Evolutionary conservation across 1,139 yeast species (phyloP), one percentile per base, ranked within the genome.

Genomic region (Geotrichum aggregatum): DNA sequence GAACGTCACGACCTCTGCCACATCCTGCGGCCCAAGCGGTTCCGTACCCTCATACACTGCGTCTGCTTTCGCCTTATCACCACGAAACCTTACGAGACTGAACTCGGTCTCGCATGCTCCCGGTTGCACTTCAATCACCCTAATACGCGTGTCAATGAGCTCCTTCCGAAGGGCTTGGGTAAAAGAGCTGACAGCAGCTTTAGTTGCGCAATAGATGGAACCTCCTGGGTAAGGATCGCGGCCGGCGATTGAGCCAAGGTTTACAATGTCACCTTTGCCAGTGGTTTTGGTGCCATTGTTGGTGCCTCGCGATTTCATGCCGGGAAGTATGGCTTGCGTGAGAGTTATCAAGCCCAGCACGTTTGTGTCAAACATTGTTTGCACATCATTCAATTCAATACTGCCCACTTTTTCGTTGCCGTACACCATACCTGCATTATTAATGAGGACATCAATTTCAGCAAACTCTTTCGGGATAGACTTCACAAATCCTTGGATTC

Each of bases 101-200:
- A 88, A 88, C 63, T 88, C 96, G n/a, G 96, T 88, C 68, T 87
- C 88, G 22, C 87, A 95, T 44, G 84, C 82, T 63, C 96, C 96
- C 7, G 96, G 96, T 56, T 87, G 91, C 47, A 87, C 78, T 66
- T 87, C 94, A 61, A 88, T 78, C 50, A 87, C 89, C 64, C 96
- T 77, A 59, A 87, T 81, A 53, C 78, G 77, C 33, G 95, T 84
- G 66, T 76, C 74, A 59, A 87, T 80, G 64, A 83, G 74, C 68
- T 88, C 96, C 69, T 85, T 85, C 68, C 96, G 78, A 69, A 87
- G 75, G 3, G 87, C 77, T 45, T 82, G 82, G 18, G 91, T 77
- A 67, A 88, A 88, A 0, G 89, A 84, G 58, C 82, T 78, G 30
- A 88, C 80, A 19, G 92, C 87, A 40, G 89, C 87, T 70, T 88